These are phyloP conservation scores for Abortiporus biennis DNA, from an alignment of 1,284 basidiomycete genomes.

Conservation along the genomic window DNA sequence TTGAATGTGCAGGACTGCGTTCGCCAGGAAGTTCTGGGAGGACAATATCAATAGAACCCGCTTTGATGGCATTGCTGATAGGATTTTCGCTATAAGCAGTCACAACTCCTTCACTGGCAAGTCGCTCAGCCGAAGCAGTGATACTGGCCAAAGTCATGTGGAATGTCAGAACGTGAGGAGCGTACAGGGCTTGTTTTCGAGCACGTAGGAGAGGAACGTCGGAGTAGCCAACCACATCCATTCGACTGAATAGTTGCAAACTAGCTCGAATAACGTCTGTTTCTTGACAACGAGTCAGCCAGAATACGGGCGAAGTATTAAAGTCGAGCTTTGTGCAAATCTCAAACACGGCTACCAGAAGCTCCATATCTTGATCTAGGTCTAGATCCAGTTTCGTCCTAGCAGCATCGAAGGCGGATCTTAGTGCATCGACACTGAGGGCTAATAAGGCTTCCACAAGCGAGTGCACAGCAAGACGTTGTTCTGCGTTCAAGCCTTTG, in stretches of 20 bases:
- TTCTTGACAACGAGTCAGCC: conserved; percentile 80
- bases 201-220: conserved; percentile 55
- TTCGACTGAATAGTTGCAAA: conserved; percentile 68
- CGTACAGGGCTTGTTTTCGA: conserved; percentile 62
- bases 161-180: conserved; percentile 74
- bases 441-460: conserved; percentile 60
- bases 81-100: conserved; percentile 80
- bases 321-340: conserved; percentile 69
- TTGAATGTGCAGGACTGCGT: conserved; percentile 70
- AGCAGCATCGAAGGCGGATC: conserved; percentile 63
- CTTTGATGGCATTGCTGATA: conserved; percentile 70
- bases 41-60: conserved; percentile 65
- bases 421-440: conserved; percentile 66
- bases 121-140: conserved; percentile 73
- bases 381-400: conserved; percentile 51
- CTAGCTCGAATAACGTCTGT: conserved; percentile 75
- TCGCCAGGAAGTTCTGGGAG: conserved; percentile 67
- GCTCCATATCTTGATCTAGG: conserved; percentile 74
- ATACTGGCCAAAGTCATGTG: conserved; percentile 83
- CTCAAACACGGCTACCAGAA: conserved; percentile 78
- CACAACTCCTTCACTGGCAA: conserved; percentile 81
- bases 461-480: conserved; percentile 49
- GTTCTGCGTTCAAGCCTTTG: conserved; percentile 52
- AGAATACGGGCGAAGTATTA: conserved; percentile 56
- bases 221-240: conserved; percentile 64